Base-by-base conservation (phyloP, 2,329 filamentous ascomycete species). In the Colletotrichum coccodes region DNA sequence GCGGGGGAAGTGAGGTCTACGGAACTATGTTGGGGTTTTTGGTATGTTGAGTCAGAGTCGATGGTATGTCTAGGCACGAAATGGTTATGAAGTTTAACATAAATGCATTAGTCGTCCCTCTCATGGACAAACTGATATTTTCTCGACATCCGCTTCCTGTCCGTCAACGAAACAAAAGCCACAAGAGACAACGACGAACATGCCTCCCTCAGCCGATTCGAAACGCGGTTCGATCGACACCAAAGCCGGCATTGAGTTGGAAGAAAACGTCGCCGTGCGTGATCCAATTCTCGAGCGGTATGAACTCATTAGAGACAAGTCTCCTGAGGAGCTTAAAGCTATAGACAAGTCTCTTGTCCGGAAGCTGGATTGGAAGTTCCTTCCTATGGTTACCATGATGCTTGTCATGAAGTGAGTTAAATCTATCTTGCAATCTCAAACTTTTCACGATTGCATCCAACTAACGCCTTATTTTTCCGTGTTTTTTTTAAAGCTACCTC, bases 401-500 rank as follows among this genome's bases (percentile, higher is more conserved):
- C 62, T 78, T 6, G 72, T 78, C 71, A 76, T 78, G 72, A 78
- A 76, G 76, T 77, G 28, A 68, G 75, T 66, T 3, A n/a, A 23
- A 9, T 36, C 28, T 21, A 26, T 11, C n/a, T 12, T 18, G 36
- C 16, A 11, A 6, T 21, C 21, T 38, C 11, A 16, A 38, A 12
- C n/a, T 11, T 21, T 3, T 23, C 18, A 3, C n/a, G n/a, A n/a
- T n/a, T n/a, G n/a, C n/a, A n/a, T n/a, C n/a, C n/a, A n/a, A n/a
- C n/a, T n/a, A n/a, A n/a, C n/a, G n/a, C n/a, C n/a, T n/a, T n/a
- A n/a, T n/a, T n/a, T n/a, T n/a, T n/a, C n/a, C n/a, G n/a, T n/a
- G n/a, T n/a, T n/a, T n/a, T n/a, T n/a, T n/a, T n/a, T 52, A 8
- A 28, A 86, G 83, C 72, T 86, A 86, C 72, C 79, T 87, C 21